These are phyloP conservation scores for Cadophora sp. DNA, from an alignment of 2,329 filamentous ascomycete genomes.

Conservation along the genomic window DNA sequence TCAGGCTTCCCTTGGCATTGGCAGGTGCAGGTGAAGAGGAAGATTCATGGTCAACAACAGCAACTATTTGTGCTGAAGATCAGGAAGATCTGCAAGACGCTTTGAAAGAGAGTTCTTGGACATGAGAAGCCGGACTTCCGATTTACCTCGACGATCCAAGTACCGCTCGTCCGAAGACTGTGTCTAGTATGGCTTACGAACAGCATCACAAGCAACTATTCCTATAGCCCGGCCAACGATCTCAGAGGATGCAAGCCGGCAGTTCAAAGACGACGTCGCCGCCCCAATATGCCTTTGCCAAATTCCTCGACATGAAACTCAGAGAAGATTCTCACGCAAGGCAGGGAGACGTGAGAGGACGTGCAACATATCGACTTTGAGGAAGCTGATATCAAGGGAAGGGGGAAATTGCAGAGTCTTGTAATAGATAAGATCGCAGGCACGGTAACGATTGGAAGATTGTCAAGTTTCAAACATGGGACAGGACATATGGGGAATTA, in stretches of 20 bases:
- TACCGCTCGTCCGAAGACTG: not conserved
- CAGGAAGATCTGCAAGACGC: not conserved
- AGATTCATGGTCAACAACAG: not conserved
- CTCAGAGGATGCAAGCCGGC: not conserved
- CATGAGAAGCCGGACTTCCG: not conserved
- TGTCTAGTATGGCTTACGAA: not conserved
- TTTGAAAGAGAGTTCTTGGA: not conserved
- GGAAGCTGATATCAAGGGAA: too few relatives aligned
- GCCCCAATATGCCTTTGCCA: not conserved
- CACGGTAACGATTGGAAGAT: too few relatives aligned
- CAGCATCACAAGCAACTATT: not conserved
- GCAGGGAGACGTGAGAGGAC: too few relatives aligned
- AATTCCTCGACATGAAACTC: not conserved
- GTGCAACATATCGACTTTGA: too few relatives aligned
- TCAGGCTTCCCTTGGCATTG: not conserved
- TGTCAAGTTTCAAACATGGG: too few relatives aligned
- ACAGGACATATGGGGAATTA: too few relatives aligned
- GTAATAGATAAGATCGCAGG: too few relatives aligned
- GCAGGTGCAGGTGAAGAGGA: not conserved
- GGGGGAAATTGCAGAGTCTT: too few relatives aligned
- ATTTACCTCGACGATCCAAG: not conserved
- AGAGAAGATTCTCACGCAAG: too few relatives aligned
- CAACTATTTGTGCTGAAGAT: slow-evolving; percentile 1
- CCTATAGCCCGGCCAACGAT: not conserved
- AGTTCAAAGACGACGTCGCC: not conserved